phyloP scores from a whole-genome alignment of 2,329 filamentous ascomycete species.

The Kalmusia sp. region DNA sequence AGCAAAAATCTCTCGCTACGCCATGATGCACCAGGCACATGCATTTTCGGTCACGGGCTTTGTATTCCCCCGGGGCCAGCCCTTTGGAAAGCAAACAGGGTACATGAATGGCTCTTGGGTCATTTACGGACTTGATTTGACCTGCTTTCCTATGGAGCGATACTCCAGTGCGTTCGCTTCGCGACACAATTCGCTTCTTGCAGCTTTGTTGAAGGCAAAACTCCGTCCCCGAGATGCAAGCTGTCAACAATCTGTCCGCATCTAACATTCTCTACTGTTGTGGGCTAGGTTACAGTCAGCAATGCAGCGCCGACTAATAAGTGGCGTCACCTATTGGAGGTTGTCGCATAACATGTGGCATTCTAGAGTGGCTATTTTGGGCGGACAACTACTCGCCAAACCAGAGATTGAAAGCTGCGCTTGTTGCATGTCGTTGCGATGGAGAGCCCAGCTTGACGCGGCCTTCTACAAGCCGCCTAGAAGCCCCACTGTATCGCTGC shows the following conservation, averaged over 20 bases:
- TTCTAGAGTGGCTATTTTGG: slow-evolving; percentile 8
- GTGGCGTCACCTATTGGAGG: slow-evolving; percentile 4
- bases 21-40: too few relatives aligned
- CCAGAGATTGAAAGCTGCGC: background rate
- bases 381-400: slow-evolving; percentile 14
- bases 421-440: background rate
- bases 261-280: background rate
- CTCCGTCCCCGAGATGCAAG: background rate
- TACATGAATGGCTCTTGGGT: too few relatives aligned
- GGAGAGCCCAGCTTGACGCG: background rate
- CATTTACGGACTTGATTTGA: background rate
- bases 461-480: slow-evolving; percentile 1
- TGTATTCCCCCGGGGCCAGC: too few relatives aligned
- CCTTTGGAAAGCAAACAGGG: too few relatives aligned
- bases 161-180: background rate
- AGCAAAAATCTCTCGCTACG: too few relatives aligned
- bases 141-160: background rate
- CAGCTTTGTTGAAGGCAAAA: background rate
- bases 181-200: background rate
- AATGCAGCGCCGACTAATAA: slow-evolving; percentile 2
- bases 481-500: slow-evolving; percentile 11
- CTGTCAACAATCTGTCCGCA: slow-evolving; percentile 6
- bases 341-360: slow-evolving; percentile 13
- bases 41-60: slow-evolving; percentile 4
- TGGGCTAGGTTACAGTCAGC: slow-evolving; percentile 11